Percentiles rank a stretch among this genome's conserved stretches.
Evolutionary conservation across 768 basidiomycete species (phyloP).

Genomic region (Mycena amicta): DNA sequence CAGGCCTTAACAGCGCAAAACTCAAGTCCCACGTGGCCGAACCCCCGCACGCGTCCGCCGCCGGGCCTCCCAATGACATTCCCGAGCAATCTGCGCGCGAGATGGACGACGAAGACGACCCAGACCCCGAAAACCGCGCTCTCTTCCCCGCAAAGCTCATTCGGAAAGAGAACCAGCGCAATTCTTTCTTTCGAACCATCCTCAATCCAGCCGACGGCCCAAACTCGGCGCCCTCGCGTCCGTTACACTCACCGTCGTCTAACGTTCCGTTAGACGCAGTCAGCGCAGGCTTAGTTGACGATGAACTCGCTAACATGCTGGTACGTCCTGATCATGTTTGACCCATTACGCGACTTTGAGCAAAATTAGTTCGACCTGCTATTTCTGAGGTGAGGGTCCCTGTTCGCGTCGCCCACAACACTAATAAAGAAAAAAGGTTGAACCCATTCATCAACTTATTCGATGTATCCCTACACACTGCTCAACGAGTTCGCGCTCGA

Average conservation of each 20-base stretch:
- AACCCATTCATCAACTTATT: slow-evolving; percentile 91
- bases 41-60: slow-evolving; percentile 36
- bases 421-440: slow-evolving; percentile 41
- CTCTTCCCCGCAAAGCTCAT: slow-evolving; percentile 79
- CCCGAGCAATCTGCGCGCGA: slow-evolving; percentile 31
- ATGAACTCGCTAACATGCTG: slow-evolving; percentile 67
- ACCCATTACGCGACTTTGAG: neutral
- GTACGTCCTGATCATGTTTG: neutral
- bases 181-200: slow-evolving; percentile 83
- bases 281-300: slow-evolving; percentile 67
- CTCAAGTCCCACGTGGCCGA: slow-evolving; percentile 59
- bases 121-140: slow-evolving; percentile 60
- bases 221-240: slow-evolving; percentile 34
- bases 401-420: neutral
- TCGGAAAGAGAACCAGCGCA: slow-evolving; percentile 65
- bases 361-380: slow-evolving; percentile 60
- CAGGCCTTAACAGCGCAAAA: slow-evolving; percentile 74
- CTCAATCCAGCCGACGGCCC: slow-evolving; percentile 68
- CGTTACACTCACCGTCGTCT: slow-evolving; percentile 42
- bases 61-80: slow-evolving; percentile 30
- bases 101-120: slow-evolving; percentile 65
- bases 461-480: slow-evolving; percentile 84
- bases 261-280: slow-evolving; percentile 65
- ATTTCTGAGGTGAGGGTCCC: slow-evolving; percentile 43
- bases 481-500: slow-evolving; percentile 74